Percentiles rank a stretch among this genome's conserved stretches.
These are phyloP conservation scores for Prunus yedoensis DNA, from an alignment of 331 rosid species.

Conservation along the genomic window DNA sequence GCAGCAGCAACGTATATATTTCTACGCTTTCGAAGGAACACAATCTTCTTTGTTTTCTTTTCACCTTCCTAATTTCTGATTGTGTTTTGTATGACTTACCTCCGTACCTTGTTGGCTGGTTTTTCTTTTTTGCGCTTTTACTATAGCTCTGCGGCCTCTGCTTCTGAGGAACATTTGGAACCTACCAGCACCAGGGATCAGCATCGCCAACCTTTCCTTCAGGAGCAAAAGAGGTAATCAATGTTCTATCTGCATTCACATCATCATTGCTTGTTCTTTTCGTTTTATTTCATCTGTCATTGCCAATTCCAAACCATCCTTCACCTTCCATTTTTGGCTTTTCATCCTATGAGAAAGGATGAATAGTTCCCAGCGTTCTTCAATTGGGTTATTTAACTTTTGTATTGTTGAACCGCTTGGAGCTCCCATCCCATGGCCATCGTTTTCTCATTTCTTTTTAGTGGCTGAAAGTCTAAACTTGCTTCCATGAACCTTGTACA, in stretches of 20 bases:
- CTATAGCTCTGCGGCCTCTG: slow-evolving; percentile 19
- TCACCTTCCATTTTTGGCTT: background rate
- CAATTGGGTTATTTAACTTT: background rate
- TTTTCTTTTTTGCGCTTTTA: background rate
- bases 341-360: background rate
- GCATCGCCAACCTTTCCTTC: slow-evolving; percentile 57
- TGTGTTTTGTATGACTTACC: slow-evolving; percentile 1
- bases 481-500: background rate
- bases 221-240: slow-evolving; percentile 51
- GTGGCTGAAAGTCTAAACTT: background rate
- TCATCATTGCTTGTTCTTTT: background rate
- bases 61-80: background rate
- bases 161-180: slow-evolving; percentile 45
- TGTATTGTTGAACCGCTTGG: background rate
- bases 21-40: background rate
- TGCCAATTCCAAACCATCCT: background rate
- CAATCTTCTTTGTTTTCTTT: background rate
- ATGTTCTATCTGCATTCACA: background rate
- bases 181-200: slow-evolving; percentile 27
- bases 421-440: background rate
- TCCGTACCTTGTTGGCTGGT: background rate
- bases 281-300: background rate
- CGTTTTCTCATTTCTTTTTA: background rate
- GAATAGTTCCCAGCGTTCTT: background rate
- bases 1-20: slow-evolving; percentile 7